Evolutionary conservation across 495 filamentous ascomycete species (phyloP), one percentile per base, ranked within the genome.

Genomic region (Friedmanniomyces endolithicus): DNA sequence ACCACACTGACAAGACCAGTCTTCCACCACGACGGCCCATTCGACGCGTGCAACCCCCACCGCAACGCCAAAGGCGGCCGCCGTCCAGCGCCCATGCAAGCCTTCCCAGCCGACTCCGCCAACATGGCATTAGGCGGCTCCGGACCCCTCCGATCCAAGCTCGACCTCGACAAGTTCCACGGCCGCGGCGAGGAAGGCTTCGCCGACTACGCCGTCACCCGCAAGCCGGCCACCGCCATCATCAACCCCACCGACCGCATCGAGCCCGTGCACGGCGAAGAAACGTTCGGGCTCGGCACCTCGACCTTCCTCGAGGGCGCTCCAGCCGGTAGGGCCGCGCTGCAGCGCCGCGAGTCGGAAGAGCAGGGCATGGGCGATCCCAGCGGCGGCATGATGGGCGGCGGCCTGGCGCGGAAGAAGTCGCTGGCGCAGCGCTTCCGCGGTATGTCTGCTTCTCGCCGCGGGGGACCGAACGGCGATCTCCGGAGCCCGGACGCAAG

Each of bases 21-120:
- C 66, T 95, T 99, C 70, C 94, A 99, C 57, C 94, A 99, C 66
- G 94, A 99, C 66, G 94, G 94, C 23, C 94, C 94, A 9, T 99
- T 95, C 63, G 94, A 99, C 71, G 94, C 94, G 16, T 92, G 89
- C 70, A 96, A 96, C 62, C 90, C 94, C 6, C 85, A 92, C 67
- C 86, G 94, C 56, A 99, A 99, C 67, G 82, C 87, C 47, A 87
- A 86, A 63, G 86, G 85, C 49, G 78, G 83, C 57, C 79, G 82
- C 53, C 82, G 85, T 27, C 87, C 90, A 12, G 88, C 92, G 12
- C 94, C 94, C 1, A 95, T 99, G 87, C 84, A 96, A 66, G 94
- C 94, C 6, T 99, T 97, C 70, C 88, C 94, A 19, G 82, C 85
- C 57, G 87, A 83, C 59, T 95, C 88, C 11, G 75, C 82, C 53